These are phyloP conservation scores for Musa acuminata DNA, from an alignment of 176 grass and related monocot genomes.

Conservation along the genomic window DNA sequence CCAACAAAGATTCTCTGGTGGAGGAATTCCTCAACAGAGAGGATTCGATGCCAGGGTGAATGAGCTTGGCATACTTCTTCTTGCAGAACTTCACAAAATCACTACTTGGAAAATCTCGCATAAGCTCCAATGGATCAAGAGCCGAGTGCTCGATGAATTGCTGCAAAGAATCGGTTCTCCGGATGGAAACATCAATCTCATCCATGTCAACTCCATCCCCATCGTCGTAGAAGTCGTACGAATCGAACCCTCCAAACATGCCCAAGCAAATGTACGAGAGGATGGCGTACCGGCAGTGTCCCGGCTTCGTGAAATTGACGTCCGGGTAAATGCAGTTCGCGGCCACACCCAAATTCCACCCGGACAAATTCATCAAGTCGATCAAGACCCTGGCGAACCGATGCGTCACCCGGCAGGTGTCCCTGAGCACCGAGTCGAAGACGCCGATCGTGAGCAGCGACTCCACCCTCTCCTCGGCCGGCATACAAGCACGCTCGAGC, in stretches of 20 bases:
- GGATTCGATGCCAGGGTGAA: conserved; percentile 62
- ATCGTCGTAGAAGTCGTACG: conserved; percentile 38
- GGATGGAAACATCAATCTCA: conserved; percentile 29
- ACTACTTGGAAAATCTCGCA: conserved; percentile 43
- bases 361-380: conserved; percentile 46
- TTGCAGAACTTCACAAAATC: conserved; percentile 73
- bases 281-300: conserved; percentile 67
- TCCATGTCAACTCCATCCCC: not conserved
- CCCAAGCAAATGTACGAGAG: conserved; percentile 74
- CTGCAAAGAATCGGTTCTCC: conserved; percentile 57
- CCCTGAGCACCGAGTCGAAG: conserved; percentile 89
- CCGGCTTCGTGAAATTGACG: conserved; percentile 52
- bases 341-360: conserved; percentile 54
- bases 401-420: conserved; percentile 67
- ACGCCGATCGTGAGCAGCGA: conserved; percentile 71
- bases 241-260: conserved; percentile 83
- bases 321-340: conserved; percentile 60
- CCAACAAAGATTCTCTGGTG: conserved; percentile 10
- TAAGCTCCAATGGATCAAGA: conserved; percentile 69
- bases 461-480: conserved; percentile 53
- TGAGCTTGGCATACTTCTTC: conserved; percentile 70
- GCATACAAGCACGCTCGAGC: conserved; percentile 73
- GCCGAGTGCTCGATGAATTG: conserved; percentile 92
- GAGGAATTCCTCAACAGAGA: conserved; percentile 54
- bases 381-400: conserved; percentile 59